Base-by-base conservation (phyloP, 768 basidiomycete genomes). In the Mycena amicta region DNA sequence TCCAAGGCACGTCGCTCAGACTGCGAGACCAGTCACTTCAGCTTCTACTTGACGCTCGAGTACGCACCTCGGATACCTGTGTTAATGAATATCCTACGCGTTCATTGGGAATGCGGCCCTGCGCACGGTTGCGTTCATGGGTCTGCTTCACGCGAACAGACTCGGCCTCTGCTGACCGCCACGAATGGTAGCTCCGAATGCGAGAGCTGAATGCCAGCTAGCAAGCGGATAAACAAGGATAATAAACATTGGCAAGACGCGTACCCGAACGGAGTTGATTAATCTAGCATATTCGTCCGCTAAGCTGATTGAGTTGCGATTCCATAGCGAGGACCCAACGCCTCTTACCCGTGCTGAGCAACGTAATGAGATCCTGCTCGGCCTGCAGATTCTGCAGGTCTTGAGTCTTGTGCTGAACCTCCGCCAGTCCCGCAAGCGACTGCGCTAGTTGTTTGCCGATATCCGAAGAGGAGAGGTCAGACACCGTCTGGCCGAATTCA, bases 271-370 rank as follows among this genome's bases (percentile, higher is more conserved):
- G 56, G 90, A 92, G 65, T 83, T 86, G 60, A 96, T 91, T 52
- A 98, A 79, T 52, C 96, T 81, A n/a, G 93, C 85, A 69, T 98
- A 98, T 72, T 97, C 95, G 67, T 98, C 96, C 47, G 86, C 92
- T 76, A 55, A 8, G 23, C n/a, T 55, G 18, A 51, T 50, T 37
- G 52, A 27, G 3, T 20, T 45, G 16, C 26, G 18, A 56, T 56
- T 13, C 26, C 53, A 22, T 26, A 43, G 37, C 27, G 11, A 13
- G 16, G 25, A 45, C 20, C 55, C 29, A 46, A 20, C 16, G 47
- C 27, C 51, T 37, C 63, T 50, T 62, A 87, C 88, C 87, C 49
- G 92, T 91, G 52, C 85, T 86, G 81, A 95, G 79, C 27, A 98
- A 70, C 1, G 90, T 89, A 28, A 85, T 77, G 66, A 95, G 82